Base-by-base conservation (phyloP, 495 filamentous ascomycete genomes). In the Annulohypoxylon moriforme region DNA sequence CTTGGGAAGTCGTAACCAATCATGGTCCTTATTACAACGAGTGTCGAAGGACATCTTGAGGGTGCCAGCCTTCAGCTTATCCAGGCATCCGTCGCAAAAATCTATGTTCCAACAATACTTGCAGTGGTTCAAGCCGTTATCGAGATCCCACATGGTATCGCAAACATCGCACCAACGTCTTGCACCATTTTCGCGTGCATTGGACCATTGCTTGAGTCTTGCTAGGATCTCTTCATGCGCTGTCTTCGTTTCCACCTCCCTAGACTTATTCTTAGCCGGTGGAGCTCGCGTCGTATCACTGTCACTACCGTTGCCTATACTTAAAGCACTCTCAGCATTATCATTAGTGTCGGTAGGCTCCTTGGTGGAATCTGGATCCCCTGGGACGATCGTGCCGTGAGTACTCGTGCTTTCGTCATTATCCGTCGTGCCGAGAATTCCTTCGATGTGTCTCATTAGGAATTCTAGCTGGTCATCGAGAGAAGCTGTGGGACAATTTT, bases 11-110 rank as follows among this genome's bases (percentile, higher is more conserved):
- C 13, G 52, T 4, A 66, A n/a, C 63, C 63, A 66, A 4, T 58
- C 52, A 11, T 66, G 63, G 14, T 25, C 14, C 40, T 55, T 55
- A 24, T 33, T 34, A n/a, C 63, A 66, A 2, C 29, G 50, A 3
- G 29, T 34, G 4, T 55, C 29, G 5, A 55, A 24, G 34, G 50
- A 55, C 27, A 55, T 55, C 50, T 55, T 34, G n/a, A 55, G 29
- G 2, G 16, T 55, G n/a, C n/a, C 50, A 2, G n/a, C n/a, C 29
- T 34, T 64, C 16, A 76, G 24, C 11, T 68, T 38, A 4, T 57
- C 27, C 22, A 61, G 67, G 10, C 74, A 76, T 24, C n/a, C 58
- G 18, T 66, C 64, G 60, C 74, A 76, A 36, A 76, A 69, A 13
- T 70, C 74, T 16, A 58, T 42, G 46, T 72, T 59, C 29, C 29